Percentiles rank a stretch among this genome's conserved stretches.
Conservation (phyloP, 1,139 yeast genomes). For the Suhomyces ambrosiae region DNA sequence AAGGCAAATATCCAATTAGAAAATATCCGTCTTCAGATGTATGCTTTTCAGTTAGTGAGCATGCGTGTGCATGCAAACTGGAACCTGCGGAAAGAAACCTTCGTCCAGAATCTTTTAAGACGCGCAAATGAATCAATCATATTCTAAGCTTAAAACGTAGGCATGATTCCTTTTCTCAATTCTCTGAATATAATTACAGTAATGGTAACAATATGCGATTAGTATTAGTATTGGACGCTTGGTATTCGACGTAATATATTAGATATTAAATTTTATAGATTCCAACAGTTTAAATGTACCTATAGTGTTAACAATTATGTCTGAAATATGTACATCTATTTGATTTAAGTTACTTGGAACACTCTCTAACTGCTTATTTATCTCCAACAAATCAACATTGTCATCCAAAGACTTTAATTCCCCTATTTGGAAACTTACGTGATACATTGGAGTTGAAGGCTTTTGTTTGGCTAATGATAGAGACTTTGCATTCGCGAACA, state of each 20-base stretch:
- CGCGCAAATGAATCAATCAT: too few relatives aligned
- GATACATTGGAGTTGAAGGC: slow-evolving; percentile 8
- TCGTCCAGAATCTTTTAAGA: neutral
- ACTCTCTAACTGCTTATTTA: slow-evolving; percentile 6
- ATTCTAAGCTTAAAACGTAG: too few relatives aligned
- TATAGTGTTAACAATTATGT: slow-evolving; percentile 4
- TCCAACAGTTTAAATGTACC: slow-evolving; percentile 2
- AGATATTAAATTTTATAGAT: slow-evolving; percentile 2
- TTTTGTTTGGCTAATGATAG: slow-evolving; percentile 2
- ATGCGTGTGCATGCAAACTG: slow-evolving; percentile 4
- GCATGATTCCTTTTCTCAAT: too few relatives aligned
- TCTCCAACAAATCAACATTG: neutral
- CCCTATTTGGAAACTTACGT: slow-evolving; percentile 15
- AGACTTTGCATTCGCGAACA: slow-evolving; percentile 11
- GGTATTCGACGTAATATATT: too few relatives aligned
- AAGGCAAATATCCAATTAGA: too few relatives aligned
- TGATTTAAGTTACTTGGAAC: slow-evolving; percentile 10
- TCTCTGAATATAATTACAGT: too few relatives aligned
- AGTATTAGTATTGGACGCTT: too few relatives aligned
- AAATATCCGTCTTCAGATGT: too few relatives aligned
- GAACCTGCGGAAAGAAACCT: slow-evolving; percentile 1
- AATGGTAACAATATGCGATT: too few relatives aligned
- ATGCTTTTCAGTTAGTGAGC: neutral
- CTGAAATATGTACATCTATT: slow-evolving; percentile 10
- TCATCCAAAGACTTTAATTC: slow-evolving; percentile 5